A percentile compares a stretch with the other conserved stretches of the same genome.
phyloP scores from a whole-genome alignment of 139 green algal genomes.

The Picochlorum sp. region DNA sequence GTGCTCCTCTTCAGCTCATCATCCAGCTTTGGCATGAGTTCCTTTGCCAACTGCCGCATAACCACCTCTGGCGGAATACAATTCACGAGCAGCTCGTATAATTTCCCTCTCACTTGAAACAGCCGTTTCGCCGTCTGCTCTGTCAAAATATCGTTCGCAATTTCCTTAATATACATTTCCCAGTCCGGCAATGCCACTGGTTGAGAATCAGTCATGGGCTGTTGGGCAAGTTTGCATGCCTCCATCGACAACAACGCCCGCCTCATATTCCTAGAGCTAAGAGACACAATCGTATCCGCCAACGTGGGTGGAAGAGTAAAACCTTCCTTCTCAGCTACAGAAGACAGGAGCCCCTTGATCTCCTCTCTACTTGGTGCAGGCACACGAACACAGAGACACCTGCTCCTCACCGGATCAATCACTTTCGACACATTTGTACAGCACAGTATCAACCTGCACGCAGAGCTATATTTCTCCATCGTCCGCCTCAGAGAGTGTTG shows the following conservation, averaged over 20 bases:
- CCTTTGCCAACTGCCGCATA: slow-evolving; percentile 43
- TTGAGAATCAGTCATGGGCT: slow-evolving; percentile 52
- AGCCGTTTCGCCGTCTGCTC: slow-evolving; percentile 85
- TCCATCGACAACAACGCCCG: slow-evolving; percentile 86
- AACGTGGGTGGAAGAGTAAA: slow-evolving; percentile 57
- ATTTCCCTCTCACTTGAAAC: slow-evolving; percentile 69
- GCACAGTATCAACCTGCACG: slow-evolving; percentile 81
- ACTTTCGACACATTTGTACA: slow-evolving; percentile 82
- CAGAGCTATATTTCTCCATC: slow-evolving; percentile 94
- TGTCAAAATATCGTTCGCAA: slow-evolving; percentile 66
- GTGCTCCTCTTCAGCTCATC: slow-evolving; percentile 72
- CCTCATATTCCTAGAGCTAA: slow-evolving; percentile 68
- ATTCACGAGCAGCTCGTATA: slow-evolving; percentile 96
- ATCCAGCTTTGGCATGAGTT: slow-evolving; percentile 83
- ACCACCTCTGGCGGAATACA: slow-evolving; percentile 85
- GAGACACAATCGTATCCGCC: slow-evolving; percentile 41
- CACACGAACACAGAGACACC: slow-evolving; percentile 88
- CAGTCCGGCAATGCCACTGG: slow-evolving; percentile 66
- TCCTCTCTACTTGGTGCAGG: slow-evolving; percentile 48
- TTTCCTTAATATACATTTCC: slow-evolving; percentile 85
- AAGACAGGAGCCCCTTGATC: slow-evolving; percentile 50
- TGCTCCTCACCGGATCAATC: slow-evolving; percentile 83
- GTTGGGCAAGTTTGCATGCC: slow-evolving; percentile 46
- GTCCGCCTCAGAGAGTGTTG: slow-evolving; percentile 89
- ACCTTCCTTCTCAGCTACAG: slow-evolving; percentile 64